phyloP scores from a whole-genome alignment of 768 basidiomycete genomes.

The Termitomyces titanicus region DNA sequence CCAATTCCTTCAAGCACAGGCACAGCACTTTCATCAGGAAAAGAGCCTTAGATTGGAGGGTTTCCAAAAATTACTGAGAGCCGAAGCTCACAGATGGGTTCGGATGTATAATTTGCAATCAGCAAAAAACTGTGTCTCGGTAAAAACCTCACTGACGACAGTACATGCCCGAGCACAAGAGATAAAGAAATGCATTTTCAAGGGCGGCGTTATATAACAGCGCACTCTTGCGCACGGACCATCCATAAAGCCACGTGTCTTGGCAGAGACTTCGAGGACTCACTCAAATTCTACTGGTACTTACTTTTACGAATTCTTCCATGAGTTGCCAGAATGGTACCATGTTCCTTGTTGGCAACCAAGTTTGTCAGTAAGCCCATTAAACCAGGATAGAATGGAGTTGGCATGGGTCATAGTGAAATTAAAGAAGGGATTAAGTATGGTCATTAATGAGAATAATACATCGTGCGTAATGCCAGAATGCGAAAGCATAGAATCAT shows the following conservation, averaged over 20 bases:
- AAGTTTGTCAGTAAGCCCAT: too few species aligned
- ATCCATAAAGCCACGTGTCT: conserved; percentile 10
- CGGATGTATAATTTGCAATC: conserved; percentile 98
- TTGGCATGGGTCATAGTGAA: not conserved
- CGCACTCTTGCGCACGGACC: conserved; percentile 48
- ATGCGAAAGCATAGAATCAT: not conserved
- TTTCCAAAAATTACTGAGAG: conserved; percentile 91
- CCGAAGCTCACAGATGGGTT: conserved; percentile 88
- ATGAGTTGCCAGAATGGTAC: too few species aligned
- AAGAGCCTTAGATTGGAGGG: not conserved
- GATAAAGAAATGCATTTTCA: conserved; percentile 37
- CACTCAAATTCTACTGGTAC: too few species aligned
- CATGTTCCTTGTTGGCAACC: not conserved
- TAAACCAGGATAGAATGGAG: too few species aligned
- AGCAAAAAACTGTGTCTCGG: conserved; percentile 95
- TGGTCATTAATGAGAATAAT: conserved; percentile 11
- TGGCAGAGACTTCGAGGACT: not conserved
- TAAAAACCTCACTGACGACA: conserved; percentile 94
- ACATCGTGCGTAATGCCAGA: conserved; percentile 11
- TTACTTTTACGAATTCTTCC: too few species aligned
- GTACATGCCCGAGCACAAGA: conserved; percentile 96
- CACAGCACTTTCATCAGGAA: not conserved
- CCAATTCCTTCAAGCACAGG: not conserved
- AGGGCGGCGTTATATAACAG: conserved; percentile 35
- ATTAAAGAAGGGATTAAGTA: not conserved